Evolutionary conservation across 352 stramenopile species (phyloP), one percentile per base, ranked within the genome.

Genomic region (Pythium phragmitis): DNA sequence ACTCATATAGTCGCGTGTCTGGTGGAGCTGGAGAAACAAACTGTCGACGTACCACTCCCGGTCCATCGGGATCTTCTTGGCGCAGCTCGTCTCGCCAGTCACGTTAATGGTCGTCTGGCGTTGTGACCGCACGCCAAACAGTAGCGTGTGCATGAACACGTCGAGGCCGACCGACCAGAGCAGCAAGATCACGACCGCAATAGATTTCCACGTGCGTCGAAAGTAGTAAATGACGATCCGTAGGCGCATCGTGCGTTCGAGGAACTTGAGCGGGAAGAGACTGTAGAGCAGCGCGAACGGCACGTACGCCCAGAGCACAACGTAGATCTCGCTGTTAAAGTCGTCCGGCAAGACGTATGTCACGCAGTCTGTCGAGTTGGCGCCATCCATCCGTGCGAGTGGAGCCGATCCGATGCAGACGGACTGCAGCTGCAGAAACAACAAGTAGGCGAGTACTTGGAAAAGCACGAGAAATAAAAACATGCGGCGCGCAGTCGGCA

Each of bases 201-300:
- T 82, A 5, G 78, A 64, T 54, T 94, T 94, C 85, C 85, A 94
- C 48, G 79, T 75, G 0, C 82, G 74, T 28, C 85, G 85, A 28
- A 90, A 79, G 56, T 85, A 90, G 46, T 92, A 92, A 21, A 92
- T 78, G 13, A 76, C 79, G 54, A 89, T 88, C 17, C 83, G 67
- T 11, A 92, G 61, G 14, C 78, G 70, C 78, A 89, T 88, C 30
- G 71, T 86, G 23, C 71, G 71, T 67, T 89, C 81, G 65, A 88
- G 77, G 42, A 82, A 89, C 50, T 88, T 85, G 30, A 92, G 65
- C 52, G 83, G 81, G 28, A 90, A 63, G 51, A 90, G 58, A 7
- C 74, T 76, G 47, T 85, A 92, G 54, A 88, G 49, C 4, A 82
- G 51, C 17, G 80, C 81, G 47, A 90, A 78, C 0, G 83, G 83